These are phyloP conservation scores for carrot (Daucus carota) DNA, from an alignment of 129 eudicot species.

Conservation along the genomic window DH1_v3.0 NC_030388.2:1640001-1640500, in stretches of 20 bases:
- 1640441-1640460: too few species aligned
- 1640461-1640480: too few species aligned
- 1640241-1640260: background rate
- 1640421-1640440: too few species aligned
- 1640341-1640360: too few species aligned
- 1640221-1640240: constrained; percentile 9
- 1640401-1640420: too few species aligned
- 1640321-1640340: too few species aligned
- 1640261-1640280: background rate
- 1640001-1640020: background rate
- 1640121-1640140: background rate
- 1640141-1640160: constrained; percentile 10
- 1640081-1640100: constrained; percentile 2
- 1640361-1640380: too few species aligned
- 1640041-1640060: background rate
- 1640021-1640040: background rate
- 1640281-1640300: background rate
- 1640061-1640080: background rate
- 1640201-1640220: background rate
- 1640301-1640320: background rate
- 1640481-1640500: too few species aligned
- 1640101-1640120: background rate
- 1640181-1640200: constrained; percentile 4
- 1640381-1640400: too few species aligned
- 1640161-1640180: constrained; percentile 4